Evolutionary conservation across 2,329 filamentous ascomycete genomes (phyloP), one percentile per base, ranked within the genome.

Genomic region (Penicillium freii): DNA sequence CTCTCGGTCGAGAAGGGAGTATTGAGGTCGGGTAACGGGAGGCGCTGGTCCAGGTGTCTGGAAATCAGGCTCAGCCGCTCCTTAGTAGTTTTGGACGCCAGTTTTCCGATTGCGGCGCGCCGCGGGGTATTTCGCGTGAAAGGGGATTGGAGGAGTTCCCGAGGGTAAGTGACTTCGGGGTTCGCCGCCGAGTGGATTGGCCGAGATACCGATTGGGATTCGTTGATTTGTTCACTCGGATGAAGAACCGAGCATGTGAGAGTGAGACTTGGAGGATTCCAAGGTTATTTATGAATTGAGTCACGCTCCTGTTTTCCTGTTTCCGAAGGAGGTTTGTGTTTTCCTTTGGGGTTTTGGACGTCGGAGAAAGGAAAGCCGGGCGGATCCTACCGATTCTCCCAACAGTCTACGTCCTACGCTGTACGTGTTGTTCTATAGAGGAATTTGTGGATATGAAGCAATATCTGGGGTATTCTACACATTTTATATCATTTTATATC

Each of bases 1-100:
- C 84, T 80, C 72, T 87, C 83, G 69, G 82, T 82, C 65, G 83
- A 84, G 73, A 84, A 87, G 54, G 84, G 84, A 25, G 85, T 87
- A 73, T 87, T 87, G 56, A 87, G 73, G 59, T 84, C 81, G 61
- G 84, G 78, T 69, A 82, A 75, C 58, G 82, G 77, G 38, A 77
- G 70, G 64, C 78, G 79, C 65, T 80, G 75, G 68, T 82, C 80
- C 63, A 87, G 77, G 69, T 87, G 85, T 73, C 82, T 81, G 64
- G 83, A 82, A 71, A 87, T 82, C 72, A 86, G 81, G 72, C 79
- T 80, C 63, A 86, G 74, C 56, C 83, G 81, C 69, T 80, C 76
- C 67, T 71, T 77, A 64, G 76, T 76, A 69, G 72, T 77, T 70
- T 77, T 77, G 67, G 73, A 68, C 71, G 80, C 79, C 77, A 80